Evolutionary conservation across 2,329 filamentous ascomycete species (phyloP), one percentile per base, ranked within the genome.

Genomic region (Claviceps pazoutovae): DNA sequence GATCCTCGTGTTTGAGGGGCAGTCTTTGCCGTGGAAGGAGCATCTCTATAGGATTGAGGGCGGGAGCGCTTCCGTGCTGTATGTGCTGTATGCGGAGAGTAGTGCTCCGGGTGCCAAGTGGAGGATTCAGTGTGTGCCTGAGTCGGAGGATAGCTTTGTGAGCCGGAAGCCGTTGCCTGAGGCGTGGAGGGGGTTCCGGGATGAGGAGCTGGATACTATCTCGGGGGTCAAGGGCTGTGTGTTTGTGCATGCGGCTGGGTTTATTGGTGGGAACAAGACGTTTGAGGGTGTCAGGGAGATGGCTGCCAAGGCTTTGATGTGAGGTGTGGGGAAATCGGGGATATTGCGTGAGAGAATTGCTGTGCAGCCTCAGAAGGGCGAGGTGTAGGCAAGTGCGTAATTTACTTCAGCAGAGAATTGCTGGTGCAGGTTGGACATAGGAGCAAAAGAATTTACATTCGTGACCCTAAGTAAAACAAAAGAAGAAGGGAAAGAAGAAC

Each of bases 191-290:
- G 93, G 93, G 7, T 83, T 95, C 57, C 78, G 93, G 42, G 93
- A 97, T 64, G 83, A 85, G 59, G 82, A 90, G 67, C 74, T 98
- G 50, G 88, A 91, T 66, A 76, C 78, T 59, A 75, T 89, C 16
- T 71, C 78, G 23, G 82, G 83, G 38, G 74, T 88, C 30, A 72
- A 74, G 5, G 88, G 90, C 6, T 83, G 87, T 56, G 83, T 98
- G 30, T 98, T 98, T 66, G 86, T 96, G 34, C 93, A 98, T 66
- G 90, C 90, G 3, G 84, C 85, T 50, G 93, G 93, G 30, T 98
- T 98, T 71, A 97, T 97, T 63, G 93, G 93, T 17, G 93, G 93
- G 2, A 94, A 96, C 70, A 84, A 86, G 75, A 94, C 86, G 0
- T 93, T 86, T 61, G 88, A 95, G 55, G 93, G 93, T 34, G 90